Percentiles rank a stretch among this genome's conserved stretches.
phyloP scores from a whole-genome alignment of 108 stramenopile genomes.

The Nitzschia sp. region DNA sequence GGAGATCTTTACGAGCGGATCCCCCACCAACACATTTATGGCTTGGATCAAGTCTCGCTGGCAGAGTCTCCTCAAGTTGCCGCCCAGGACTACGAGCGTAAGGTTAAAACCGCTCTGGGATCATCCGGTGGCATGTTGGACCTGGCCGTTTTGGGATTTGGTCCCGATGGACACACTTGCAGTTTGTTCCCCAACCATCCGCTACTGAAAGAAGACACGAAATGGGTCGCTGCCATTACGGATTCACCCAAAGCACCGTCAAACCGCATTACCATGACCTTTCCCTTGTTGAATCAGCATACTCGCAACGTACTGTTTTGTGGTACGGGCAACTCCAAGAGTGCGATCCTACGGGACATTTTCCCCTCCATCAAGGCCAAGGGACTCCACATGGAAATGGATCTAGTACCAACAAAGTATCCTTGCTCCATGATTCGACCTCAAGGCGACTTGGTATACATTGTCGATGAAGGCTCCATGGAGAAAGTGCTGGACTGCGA shows the following conservation, averaged over 20 bases:
- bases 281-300: conserved; percentile 70
- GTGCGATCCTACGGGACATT: conserved; percentile 52
- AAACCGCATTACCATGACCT: conserved; percentile 89
- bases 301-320: conserved; percentile 76
- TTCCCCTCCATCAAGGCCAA: conserved; percentile 22
- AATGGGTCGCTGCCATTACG: conserved; percentile 77
- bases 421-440: conserved; percentile 79
- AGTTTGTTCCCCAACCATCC: conserved; percentile 91
- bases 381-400: conserved; percentile 7
- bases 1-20: background rate
- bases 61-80: conserved; percentile 33
- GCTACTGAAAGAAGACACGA: conserved; percentile 61
- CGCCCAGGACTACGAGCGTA: conserved; percentile 4
- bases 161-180: conserved; percentile 97
- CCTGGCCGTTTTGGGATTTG: conserved; percentile 91
- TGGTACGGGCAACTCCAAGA: conserved; percentile 77
- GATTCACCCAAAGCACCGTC: conserved; percentile 97
- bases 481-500: background rate
- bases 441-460: background rate
- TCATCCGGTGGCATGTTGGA: conserved; percentile 56
- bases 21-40: conserved; percentile 43
- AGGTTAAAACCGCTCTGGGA: background rate
- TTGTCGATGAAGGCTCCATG: conserved; percentile 4
- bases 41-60: conserved; percentile 67
- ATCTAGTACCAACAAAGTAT: conserved; percentile 52